These are phyloP conservation scores for Aaosphaeria arxii DNA, from an alignment of 2,329 filamentous ascomycete genomes.

Conservation along the genomic window DNA sequence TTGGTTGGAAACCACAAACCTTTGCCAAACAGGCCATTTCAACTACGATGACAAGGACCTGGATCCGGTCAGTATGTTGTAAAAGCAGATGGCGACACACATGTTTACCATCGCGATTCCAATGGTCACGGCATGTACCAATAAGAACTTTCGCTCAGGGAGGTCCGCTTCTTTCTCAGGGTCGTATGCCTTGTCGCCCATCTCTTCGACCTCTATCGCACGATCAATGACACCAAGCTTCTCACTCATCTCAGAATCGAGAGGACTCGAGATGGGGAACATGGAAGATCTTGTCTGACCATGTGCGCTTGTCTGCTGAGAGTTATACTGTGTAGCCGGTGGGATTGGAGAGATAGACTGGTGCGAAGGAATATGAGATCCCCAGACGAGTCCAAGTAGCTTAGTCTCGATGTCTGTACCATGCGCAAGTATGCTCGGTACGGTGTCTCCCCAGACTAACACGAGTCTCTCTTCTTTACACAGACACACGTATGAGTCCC, in stretches of 20 bases:
- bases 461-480: constrained; percentile 68
- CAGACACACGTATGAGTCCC: constrained; percentile 79
- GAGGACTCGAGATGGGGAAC: constrained; percentile 15
- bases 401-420: constrained; percentile 72
- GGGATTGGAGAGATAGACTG: constrained; percentile 7
- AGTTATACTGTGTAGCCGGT: constrained; percentile 7
- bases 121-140: constrained; percentile 20
- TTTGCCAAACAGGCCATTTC: constrained; percentile 30
- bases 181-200: constrained; percentile 22
- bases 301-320: constrained; percentile 9
- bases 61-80: constrained; percentile 2
- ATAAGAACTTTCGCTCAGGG: constrained; percentile 19
- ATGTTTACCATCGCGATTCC: constrained; percentile 19
- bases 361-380: constrained; percentile 16
- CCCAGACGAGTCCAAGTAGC: constrained; percentile 42
- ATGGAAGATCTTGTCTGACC: constrained; percentile 11
- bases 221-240: constrained; percentile 24
- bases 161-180: constrained; percentile 20
- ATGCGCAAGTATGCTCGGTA: constrained; percentile 64
- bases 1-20: constrained; percentile 4
- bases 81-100: not conserved
- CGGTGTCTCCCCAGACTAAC: constrained; percentile 77
- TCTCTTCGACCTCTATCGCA: constrained; percentile 21
- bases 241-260: constrained; percentile 19
- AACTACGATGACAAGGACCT: constrained; percentile 25